Evolutionary conservation across 257 asterid genomes (phyloP).

Genomic region (Primulina tabacum): DNA sequence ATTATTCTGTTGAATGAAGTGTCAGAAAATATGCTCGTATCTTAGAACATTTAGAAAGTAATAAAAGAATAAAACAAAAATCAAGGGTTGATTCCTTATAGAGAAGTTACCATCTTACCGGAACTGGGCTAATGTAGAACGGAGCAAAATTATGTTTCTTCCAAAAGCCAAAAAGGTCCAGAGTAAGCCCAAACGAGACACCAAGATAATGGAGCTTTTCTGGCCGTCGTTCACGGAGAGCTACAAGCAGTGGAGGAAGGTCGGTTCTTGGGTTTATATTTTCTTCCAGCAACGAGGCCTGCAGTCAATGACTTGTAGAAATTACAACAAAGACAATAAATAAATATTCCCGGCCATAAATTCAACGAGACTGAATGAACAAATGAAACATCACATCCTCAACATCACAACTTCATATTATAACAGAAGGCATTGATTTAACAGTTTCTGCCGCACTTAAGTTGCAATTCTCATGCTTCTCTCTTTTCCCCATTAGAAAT

Average conservation of each 20-base stretch:
- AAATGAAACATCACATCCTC: no score
- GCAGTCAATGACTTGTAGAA: conserved; percentile 1
- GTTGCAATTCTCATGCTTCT: no score
- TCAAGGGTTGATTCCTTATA: no score
- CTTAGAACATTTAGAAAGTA: no score
- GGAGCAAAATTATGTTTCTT: conserved; percentile 88
- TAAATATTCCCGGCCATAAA: conserved; percentile 10
- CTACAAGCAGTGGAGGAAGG: conserved; percentile 90
- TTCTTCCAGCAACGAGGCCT: conserved; percentile 90
- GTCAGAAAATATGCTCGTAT: no score
- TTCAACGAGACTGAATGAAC: no score
- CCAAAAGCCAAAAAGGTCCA: conserved; percentile 91
- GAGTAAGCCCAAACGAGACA: conserved; percentile 91
- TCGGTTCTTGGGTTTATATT: conserved; percentile 64
- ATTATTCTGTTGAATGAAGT: conserved; percentile 41
- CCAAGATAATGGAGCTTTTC: conserved; percentile 92
- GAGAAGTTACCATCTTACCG: conserved; percentile 32
- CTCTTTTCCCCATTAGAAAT: no score
- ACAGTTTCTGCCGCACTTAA: no score
- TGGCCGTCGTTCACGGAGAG: conserved; percentile 74
- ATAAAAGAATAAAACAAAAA: no score
- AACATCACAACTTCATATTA: no score
- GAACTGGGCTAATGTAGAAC: conserved; percentile 66
- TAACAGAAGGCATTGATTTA: no score
- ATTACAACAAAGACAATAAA: conserved; percentile 1